These are phyloP conservation scores for Halophytophthora batemanensis DNA, from an alignment of 352 stramenopile genomes.

Conservation along the genomic window DNA sequence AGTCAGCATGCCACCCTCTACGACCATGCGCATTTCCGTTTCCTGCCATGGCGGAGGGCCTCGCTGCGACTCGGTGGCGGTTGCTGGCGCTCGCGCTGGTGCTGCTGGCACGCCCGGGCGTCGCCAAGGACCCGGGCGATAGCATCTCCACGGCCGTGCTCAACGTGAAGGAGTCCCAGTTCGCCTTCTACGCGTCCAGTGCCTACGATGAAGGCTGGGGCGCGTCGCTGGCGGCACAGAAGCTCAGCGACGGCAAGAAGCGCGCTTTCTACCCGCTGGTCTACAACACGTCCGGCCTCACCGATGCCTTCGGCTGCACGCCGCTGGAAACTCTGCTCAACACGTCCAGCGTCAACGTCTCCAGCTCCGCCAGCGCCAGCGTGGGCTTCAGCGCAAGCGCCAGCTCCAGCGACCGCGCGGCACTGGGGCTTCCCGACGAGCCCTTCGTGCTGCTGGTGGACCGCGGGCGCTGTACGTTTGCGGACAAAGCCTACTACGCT, in stretches of 20 bases:
- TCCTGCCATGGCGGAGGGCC: too few relatives aligned
- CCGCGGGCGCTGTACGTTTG: constrained; percentile 70
- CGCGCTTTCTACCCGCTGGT: constrained; percentile 49
- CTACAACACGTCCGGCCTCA: constrained; percentile 41
- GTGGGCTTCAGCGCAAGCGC: constrained; percentile 3
- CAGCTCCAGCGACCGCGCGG: neutral
- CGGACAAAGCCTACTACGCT: constrained; percentile 69
- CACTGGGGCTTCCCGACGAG: constrained; percentile 22
- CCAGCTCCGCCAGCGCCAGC: constrained; percentile 10
- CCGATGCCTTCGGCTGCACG: constrained; percentile 54
- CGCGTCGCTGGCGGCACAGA: constrained; percentile 43
- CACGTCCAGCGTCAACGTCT: constrained; percentile 8
- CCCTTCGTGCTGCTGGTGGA: constrained; percentile 73
- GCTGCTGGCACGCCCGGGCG: too few relatives aligned
- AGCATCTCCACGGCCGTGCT: constrained; percentile 51
- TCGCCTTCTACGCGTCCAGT: constrained; percentile 57
- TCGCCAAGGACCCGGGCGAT: constrained; percentile 28
- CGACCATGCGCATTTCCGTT: too few relatives aligned
- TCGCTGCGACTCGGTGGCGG: neutral
- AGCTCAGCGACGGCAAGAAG: constrained; percentile 33
- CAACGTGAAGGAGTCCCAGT: constrained; percentile 50
- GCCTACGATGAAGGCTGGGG: constrained; percentile 50
- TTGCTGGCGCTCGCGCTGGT: neutral
- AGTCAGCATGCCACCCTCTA: too few relatives aligned
- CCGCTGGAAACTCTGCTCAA: constrained; percentile 29